These are phyloP conservation scores for Patellifolia procumbens DNA, from an alignment of 179 eudicot species.

Conservation along the genomic window DNA sequence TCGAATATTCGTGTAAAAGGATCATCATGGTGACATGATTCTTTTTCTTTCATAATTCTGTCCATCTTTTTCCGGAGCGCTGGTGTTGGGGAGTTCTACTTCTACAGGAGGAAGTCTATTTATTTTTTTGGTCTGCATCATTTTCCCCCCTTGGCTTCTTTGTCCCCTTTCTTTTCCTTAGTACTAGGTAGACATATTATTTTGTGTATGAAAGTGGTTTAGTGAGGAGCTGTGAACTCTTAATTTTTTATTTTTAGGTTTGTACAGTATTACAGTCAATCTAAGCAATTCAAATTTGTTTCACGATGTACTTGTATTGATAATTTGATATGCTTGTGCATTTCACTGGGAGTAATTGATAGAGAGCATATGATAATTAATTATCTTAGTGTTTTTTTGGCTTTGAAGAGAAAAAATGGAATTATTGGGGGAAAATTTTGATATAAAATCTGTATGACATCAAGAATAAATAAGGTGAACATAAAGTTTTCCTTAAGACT, in stretches of 20 bases:
- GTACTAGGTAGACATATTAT: slow-evolving; percentile 38
- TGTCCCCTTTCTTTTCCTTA: not conserved
- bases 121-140: slow-evolving; percentile 19
- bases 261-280: slow-evolving; percentile 40
- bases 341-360: not conserved
- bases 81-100: slow-evolving; percentile 8
- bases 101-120: slow-evolving; percentile 9
- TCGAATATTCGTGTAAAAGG: slow-evolving; percentile 8
- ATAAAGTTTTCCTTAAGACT: too few species aligned
- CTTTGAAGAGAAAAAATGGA: too few species aligned
- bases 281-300: slow-evolving; percentile 36
- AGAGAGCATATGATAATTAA: not conserved
- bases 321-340: not conserved
- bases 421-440: too few species aligned
- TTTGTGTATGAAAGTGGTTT: slow-evolving; percentile 31
- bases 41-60: not conserved
- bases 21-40: not conserved
- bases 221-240: slow-evolving; percentile 6
- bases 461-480: too few species aligned
- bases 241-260: slow-evolving; percentile 11
- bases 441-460: too few species aligned
- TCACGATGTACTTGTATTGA: not conserved
- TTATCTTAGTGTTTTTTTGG: too few species aligned
- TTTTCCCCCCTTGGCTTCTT: slow-evolving; percentile 11
- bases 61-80: slow-evolving; percentile 2